Conservation (phyloP, 2,329 filamentous ascomycete species). For the Hysterium pulicare region DNA sequence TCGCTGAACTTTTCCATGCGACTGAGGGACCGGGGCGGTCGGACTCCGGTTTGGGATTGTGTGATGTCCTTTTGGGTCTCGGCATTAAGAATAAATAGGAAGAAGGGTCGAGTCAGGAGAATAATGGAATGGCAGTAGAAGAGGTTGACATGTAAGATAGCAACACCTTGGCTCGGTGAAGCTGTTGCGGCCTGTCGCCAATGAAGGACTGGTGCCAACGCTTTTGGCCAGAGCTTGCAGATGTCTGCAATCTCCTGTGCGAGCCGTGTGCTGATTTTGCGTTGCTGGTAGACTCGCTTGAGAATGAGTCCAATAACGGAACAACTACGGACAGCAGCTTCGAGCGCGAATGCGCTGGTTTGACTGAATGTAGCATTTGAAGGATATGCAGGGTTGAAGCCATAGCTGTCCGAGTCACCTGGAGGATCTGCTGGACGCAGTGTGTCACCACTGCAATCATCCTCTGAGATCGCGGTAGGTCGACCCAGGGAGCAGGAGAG, state of each 20-base stretch:
- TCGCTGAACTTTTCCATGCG: slow-evolving; percentile 50
- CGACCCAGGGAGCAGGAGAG: slow-evolving; percentile 61
- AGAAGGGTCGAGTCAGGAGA: slow-evolving; percentile 62
- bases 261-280: slow-evolving; percentile 56
- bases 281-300: slow-evolving; percentile 57
- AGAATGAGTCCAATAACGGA: slow-evolving; percentile 58
- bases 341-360: slow-evolving; percentile 44
- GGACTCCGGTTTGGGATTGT: slow-evolving; percentile 18
- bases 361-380: slow-evolving; percentile 20
- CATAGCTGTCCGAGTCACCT: slow-evolving; percentile 14
- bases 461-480: slow-evolving; percentile 59
- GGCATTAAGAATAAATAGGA: slow-evolving; percentile 54
- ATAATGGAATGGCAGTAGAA: slow-evolving; percentile 62
- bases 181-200: slow-evolving; percentile 48
- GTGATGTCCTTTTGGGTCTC: slow-evolving; percentile 36
- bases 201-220: slow-evolving; percentile 49
- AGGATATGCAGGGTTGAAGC: slow-evolving; percentile 5
- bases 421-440: slow-evolving; percentile 28
- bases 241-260: slow-evolving; percentile 57
- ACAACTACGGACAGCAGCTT: slow-evolving; percentile 57
- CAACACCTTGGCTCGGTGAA: slow-evolving; percentile 51
- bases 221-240: slow-evolving; percentile 52
- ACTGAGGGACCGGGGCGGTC: slow-evolving; percentile 26
- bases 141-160: slow-evolving; percentile 61
- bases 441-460: slow-evolving; percentile 57